Base-by-base conservation (phyloP, 768 basidiomycete genomes). In the Nidularia pulvinata region DNA sequence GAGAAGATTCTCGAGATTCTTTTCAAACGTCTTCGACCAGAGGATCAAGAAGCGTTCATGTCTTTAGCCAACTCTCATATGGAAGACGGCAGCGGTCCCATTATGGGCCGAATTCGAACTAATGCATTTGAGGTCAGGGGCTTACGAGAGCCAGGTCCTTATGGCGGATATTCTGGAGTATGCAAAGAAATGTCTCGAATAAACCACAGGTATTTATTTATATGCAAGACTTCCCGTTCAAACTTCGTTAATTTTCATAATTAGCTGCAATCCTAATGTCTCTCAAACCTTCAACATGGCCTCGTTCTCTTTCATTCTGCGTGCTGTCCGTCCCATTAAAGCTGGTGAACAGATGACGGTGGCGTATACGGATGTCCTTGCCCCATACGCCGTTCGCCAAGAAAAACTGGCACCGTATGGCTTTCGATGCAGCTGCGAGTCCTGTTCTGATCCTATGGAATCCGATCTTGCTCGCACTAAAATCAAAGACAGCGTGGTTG, bases 11-110 rank as follows among this genome's bases (percentile, higher is more conserved):
- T 69, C 10, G 57, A 65, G n/a, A 25, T 57, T 2, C 55, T 55
- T 13, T 55, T 73, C 11, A 51, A 57, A 3, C 63, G 69, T 7
- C 57, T 76, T 55, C 36, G 55, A 35, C 39, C 57, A 4, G 60
- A 65, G 43, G 49, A 62, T 32, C 65, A 65, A 52, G 53, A 46
- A 3, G 68, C 62, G 11, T 74, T 65, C 55, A 65, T 63, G 60
- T 55, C 61, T 16, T 55, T 78, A 33, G 58, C 60, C 5, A 73
- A 74, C 46, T 60, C 61, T 22, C 66, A 70, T 36, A 51, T 51
- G 25, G 55, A 65, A 13, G 71, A 76, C 50, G 72, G 69, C 14
- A 69, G 63, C 36, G 71, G 69, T 4, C 69, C 69, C 6, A 52
- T 72, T 33, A 5, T 65, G 1, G 73, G 74, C 0, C 66, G 69